These are phyloP conservation scores for Imleria badia DNA, from an alignment of 768 basidiomycete genomes.

Conservation along the genomic window DNA sequence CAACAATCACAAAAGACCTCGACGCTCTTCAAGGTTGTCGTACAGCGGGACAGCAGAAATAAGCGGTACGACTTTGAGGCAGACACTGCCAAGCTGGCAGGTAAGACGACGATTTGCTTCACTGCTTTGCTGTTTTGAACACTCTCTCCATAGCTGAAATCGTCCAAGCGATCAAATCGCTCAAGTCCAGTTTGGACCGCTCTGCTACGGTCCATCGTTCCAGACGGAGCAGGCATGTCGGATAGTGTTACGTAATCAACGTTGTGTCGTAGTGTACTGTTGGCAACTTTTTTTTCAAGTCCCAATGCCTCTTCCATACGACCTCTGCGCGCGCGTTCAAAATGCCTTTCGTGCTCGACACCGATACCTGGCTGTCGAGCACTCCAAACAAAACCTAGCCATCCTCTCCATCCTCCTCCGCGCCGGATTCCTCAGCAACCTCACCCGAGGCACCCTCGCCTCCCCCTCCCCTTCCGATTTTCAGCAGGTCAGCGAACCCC, in stretches of 20 bases:
- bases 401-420: constrained; percentile 92
- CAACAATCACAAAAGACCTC: constrained; percentile 81
- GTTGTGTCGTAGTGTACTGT: not conserved
- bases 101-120: constrained; percentile 40
- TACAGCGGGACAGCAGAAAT: constrained; percentile 68
- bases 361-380: constrained; percentile 70
- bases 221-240: constrained; percentile 61
- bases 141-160: constrained; percentile 57
- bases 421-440: constrained; percentile 78
- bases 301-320: constrained; percentile 63
- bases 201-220: constrained; percentile 61
- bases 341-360: constrained; percentile 92
- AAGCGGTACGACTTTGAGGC: constrained; percentile 99
- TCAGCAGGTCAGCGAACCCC: constrained; percentile 52
- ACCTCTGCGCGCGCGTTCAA: constrained; percentile 87
- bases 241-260: constrained; percentile 27
- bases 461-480: constrained; percentile 68
- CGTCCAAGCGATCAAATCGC: constrained; percentile 64
- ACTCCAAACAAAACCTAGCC: constrained; percentile 87
- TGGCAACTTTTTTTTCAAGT: not conserved
- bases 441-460: constrained; percentile 76
- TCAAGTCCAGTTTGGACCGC: constrained; percentile 65
- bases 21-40: constrained; percentile 84
- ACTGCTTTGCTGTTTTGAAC: not conserved
- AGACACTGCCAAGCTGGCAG: constrained; percentile 76